Evolutionary conservation across 129 eudicot species (phyloP).

Genomic region (Saposhnikovia divaricata): DNA sequence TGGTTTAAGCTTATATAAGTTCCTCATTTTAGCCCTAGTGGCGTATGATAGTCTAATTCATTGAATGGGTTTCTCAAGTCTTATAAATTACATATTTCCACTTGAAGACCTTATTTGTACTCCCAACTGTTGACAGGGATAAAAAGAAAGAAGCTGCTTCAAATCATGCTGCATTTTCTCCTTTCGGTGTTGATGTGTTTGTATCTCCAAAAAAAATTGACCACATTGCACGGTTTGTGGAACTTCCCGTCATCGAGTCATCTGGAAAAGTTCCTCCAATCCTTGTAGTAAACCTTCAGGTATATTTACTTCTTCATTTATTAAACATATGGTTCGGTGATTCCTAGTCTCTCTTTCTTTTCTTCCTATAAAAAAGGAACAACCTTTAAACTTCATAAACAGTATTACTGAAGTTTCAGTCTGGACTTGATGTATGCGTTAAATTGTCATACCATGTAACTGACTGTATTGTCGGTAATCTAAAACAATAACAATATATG

Average conservation of each 20-base stretch:
- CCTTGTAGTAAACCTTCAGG: conserved; percentile 93
- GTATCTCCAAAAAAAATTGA: conserved; percentile 62
- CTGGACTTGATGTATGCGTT: neutral
- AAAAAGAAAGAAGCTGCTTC: conserved; percentile 83
- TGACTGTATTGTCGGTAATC: neutral
- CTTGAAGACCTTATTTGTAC: neutral
- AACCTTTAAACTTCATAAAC: neutral
- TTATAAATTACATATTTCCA: neutral
- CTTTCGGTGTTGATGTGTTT: conserved; percentile 82
- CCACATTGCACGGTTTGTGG: conserved; percentile 79
- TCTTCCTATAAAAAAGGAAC: neutral
- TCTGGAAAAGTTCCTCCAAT: conserved; percentile 71
- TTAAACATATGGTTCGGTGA: neutral
- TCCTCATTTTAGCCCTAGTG: neutral
- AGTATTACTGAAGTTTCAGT: neutral
- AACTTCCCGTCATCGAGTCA: conserved; percentile 57
- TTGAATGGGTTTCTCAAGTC: neutral
- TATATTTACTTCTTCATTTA: conserved; percentile 6
- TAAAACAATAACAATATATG: neutral
- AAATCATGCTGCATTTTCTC: conserved; percentile 65
- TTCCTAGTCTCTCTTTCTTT: neutral
- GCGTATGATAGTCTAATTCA: neutral
- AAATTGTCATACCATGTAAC: neutral
- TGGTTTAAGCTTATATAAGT: neutral
- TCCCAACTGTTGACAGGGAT: conserved; percentile 38